Base-by-base conservation (phyloP, 2,329 filamentous ascomycete genomes). In the Xylariaceae sp. region DNA sequence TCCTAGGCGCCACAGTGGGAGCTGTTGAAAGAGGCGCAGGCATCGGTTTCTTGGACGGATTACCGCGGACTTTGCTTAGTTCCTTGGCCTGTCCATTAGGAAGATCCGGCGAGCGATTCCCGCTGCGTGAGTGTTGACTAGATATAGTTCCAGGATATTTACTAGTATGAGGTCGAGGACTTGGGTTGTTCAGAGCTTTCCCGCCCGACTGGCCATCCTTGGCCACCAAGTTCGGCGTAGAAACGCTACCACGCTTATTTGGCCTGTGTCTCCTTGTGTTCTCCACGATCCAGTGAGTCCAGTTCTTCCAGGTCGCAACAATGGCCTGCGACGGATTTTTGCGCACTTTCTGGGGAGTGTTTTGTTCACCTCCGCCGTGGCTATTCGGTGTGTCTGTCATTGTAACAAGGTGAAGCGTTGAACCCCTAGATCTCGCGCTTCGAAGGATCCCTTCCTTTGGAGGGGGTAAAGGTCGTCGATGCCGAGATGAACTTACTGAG, bases 351-450 rank as follows among this genome's bases (percentile, higher is more conserved):
- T 78, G 78, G 6, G 67, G 71, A 53, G 72, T 58, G 24, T 62
- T 61, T 11, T 61, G 60, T 39, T 69, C 62, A 31, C 57, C 67
- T 52, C 61, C 66, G 24, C 64, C 62, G 51, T 71, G 73, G n/a
- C 73, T 63, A 17, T 73, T 74, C 14, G 85, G 62, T 1, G 77
- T 78, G 16, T 85, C 82, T 6, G 80, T 79, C 0, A 85, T 87
- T 8, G 90, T 89, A 34, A 96, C 92, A 4, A 96, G 84, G 70
- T 96, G 92, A 28, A 97, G 82, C 62, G 92, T 95, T 65, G 92
- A 96, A 39, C 91, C 90, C 58, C 91, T 82, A 64, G 90, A 90
- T 65, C 89, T 82, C 57, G 90, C 86, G 61, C 86, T 87, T 64
- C 86, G 80, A 53, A 88, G 73, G 9, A 86, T 76, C 12, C 86